These are phyloP conservation scores for Hyparrhenia diplandra DNA, from an alignment of 176 grass and related monocot genomes.

Conservation along the genomic window DNA sequence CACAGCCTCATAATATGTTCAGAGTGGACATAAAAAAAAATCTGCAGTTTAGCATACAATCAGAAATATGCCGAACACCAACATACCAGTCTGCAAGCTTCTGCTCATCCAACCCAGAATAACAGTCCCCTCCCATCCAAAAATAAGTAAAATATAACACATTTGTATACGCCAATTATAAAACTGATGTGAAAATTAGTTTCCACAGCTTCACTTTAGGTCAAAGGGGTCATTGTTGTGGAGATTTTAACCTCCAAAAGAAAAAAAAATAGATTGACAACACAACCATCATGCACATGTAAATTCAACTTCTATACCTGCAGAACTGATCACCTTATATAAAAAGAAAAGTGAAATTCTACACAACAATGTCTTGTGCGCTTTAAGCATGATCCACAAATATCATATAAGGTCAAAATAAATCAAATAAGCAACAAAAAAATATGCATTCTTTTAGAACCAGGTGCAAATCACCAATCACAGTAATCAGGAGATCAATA, in stretches of 20 bases:
- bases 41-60: not conserved
- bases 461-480: conserved; percentile 8
- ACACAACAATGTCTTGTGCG: not conserved
- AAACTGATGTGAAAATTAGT: not conserved
- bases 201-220: not conserved
- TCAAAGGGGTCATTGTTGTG: not conserved
- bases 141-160: not conserved
- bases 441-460: conserved; percentile 9
- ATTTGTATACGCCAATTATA: not conserved
- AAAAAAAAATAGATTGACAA: not conserved
- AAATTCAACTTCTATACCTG: not conserved
- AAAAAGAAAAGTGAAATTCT: not conserved
- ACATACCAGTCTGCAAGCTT: not conserved
- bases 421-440: not conserved
- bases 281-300: not conserved
- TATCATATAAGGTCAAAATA: not conserved
- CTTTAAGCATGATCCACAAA: not conserved
- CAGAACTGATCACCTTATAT: not conserved
- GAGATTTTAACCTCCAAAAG: not conserved
- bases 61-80: not conserved
- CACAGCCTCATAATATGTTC: not conserved
- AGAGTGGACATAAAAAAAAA: not conserved
- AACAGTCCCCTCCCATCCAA: not conserved
- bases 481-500: not conserved
- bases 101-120: not conserved